These are phyloP conservation scores for Trichophyton rubrum DNA, from an alignment of 2,329 filamentous ascomycete genomes.

Conservation along the genomic window DNA sequence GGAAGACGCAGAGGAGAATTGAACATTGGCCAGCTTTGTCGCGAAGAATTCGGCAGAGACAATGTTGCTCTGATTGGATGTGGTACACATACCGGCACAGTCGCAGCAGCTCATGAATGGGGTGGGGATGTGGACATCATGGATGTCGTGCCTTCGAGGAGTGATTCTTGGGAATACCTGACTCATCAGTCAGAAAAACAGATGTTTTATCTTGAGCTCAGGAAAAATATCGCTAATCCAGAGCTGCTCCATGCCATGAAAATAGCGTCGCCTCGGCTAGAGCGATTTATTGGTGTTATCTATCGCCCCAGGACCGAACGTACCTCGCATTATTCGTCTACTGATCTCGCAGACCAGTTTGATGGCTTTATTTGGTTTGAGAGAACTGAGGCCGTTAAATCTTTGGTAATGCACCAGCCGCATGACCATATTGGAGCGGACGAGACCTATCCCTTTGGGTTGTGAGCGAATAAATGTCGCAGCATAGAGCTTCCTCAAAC, in stretches of 20 bases:
- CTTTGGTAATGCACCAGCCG: constrained; percentile 37
- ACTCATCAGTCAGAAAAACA: constrained; percentile 37
- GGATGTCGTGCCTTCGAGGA: constrained; percentile 34
- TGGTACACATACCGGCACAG: constrained; percentile 40
- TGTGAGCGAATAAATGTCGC: constrained; percentile 20
- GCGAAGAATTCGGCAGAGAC: constrained; percentile 31
- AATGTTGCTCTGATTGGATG: constrained; percentile 37
- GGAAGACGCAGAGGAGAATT: constrained; percentile 33
- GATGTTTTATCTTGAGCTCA: constrained; percentile 37
- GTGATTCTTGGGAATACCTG: constrained; percentile 39
- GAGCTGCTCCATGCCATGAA: constrained; percentile 27
- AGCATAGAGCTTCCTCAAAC: neutral
- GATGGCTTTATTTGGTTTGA: constrained; percentile 43
- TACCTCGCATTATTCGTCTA: constrained; percentile 38
- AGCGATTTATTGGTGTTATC: constrained; percentile 44
- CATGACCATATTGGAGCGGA: constrained; percentile 30
- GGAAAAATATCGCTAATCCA: constrained; percentile 25
- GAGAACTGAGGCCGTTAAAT: constrained; percentile 32
- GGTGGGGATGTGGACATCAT: constrained; percentile 41
- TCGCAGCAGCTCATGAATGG: constrained; percentile 41
- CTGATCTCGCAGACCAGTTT: constrained; percentile 37
- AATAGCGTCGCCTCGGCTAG: constrained; percentile 26
- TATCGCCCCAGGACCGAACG: constrained; percentile 40
- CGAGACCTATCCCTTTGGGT: constrained; percentile 43
- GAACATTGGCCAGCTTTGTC: constrained; percentile 44